These are phyloP conservation scores for Globisporangium iwayamae DNA, from an alignment of 352 stramenopile species.

Conservation along the genomic window DNA sequence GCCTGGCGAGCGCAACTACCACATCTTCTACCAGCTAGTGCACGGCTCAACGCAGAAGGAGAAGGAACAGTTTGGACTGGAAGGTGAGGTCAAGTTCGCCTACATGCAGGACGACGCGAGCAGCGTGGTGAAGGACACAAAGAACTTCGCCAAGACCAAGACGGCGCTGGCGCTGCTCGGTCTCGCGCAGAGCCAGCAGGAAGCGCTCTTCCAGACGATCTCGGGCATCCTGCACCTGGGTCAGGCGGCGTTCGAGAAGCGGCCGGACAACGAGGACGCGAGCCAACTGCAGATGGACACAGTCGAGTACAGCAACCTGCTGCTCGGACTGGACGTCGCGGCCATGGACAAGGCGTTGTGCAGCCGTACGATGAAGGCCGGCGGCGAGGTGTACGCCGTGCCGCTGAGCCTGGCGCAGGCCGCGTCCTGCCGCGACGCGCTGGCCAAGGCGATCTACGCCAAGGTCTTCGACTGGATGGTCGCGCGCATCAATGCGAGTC, in stretches of 20 bases:
- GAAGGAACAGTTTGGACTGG: constrained; percentile 40
- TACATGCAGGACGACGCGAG: constrained; percentile 51
- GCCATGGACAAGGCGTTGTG: constrained; percentile 60
- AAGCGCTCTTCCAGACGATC: constrained; percentile 59
- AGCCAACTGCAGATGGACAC: constrained; percentile 36
- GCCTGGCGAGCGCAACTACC: constrained; percentile 91
- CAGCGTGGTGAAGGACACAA: constrained; percentile 35
- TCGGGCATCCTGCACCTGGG: constrained; percentile 82
- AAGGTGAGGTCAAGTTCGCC: constrained; percentile 22
- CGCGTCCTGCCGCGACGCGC: constrained; percentile 84
- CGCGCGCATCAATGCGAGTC: constrained; percentile 79
- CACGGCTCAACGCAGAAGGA: constrained; percentile 39
- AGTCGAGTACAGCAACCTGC: constrained; percentile 32
- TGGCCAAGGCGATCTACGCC: constrained; percentile 95
- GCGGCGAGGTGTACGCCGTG: constrained; percentile 63
- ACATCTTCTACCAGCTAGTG: constrained; percentile 95
- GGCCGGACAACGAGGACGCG: constrained; percentile 56
- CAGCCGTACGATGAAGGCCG: constrained; percentile 65
- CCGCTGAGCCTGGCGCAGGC: constrained; percentile 64
- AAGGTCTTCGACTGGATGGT: constrained; percentile 97
- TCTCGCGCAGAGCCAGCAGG: constrained; percentile 45
- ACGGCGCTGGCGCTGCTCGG: constrained; percentile 58
- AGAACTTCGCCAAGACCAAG: constrained; percentile 64
- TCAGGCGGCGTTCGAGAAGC: constrained; percentile 47
- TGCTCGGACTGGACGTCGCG: constrained; percentile 46